Evolutionary conservation across 257 asterid genomes (phyloP).

Genomic region (Rhazya stricta): DNA sequence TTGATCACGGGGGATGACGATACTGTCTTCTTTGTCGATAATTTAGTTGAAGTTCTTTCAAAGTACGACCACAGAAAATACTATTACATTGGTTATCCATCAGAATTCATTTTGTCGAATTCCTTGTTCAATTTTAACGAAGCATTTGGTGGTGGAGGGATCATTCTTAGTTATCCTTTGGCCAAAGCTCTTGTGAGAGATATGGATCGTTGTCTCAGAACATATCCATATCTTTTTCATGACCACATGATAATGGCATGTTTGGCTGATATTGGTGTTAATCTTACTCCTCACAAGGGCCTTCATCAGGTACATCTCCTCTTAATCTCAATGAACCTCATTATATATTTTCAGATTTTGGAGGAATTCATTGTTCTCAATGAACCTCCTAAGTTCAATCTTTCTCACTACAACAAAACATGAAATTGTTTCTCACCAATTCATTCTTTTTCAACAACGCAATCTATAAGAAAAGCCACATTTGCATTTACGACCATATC

Average conservation of each 20-base stretch:
- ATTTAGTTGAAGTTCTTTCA: conserved; percentile 43
- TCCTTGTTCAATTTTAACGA: conserved; percentile 49
- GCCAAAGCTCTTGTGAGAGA: conserved; percentile 45
- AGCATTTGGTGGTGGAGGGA: conserved; percentile 75
- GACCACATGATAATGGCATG: conserved; percentile 60
- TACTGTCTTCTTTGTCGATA: conserved; percentile 57
- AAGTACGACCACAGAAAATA: conserved; percentile 51
- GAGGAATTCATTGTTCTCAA: too few relatives aligned
- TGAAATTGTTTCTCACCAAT: too few relatives aligned
- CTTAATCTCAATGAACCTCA: too few relatives aligned
- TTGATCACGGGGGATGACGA: conserved; percentile 82
- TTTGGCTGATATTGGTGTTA: conserved; percentile 58
- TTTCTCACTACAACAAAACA: too few relatives aligned
- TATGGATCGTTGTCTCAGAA: conserved; percentile 43
- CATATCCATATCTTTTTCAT: conserved; percentile 40
- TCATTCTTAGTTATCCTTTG: conserved; percentile 54
- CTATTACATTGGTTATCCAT: conserved; percentile 49
- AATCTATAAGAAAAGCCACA: too few relatives aligned
- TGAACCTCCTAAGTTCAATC: too few relatives aligned
- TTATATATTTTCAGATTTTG: too few relatives aligned
- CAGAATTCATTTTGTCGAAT: conserved; percentile 53
- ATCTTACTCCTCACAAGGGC: conserved; percentile 48
- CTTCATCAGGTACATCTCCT: conserved; percentile 52
- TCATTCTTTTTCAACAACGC: too few relatives aligned
- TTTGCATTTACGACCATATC: too few relatives aligned